These are phyloP conservation scores for Phylloporus rhodoxanthus DNA, from an alignment of 768 basidiomycete genomes.

Conservation along the genomic window DNA sequence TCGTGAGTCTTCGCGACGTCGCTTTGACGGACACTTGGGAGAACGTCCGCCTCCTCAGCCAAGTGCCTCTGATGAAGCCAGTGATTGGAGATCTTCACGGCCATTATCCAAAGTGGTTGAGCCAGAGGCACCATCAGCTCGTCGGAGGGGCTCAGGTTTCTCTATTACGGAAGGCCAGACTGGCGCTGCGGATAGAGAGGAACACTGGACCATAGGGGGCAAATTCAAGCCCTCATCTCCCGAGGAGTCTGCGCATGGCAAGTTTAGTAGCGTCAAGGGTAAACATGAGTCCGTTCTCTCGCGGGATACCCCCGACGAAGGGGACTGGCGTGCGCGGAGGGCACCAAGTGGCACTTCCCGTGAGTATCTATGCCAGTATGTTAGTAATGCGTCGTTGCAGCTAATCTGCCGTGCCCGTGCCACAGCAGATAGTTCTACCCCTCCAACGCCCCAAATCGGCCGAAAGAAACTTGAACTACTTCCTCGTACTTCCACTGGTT, in stretches of 20 bases:
- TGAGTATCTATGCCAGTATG: constrained; percentile 36
- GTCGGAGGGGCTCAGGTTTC: constrained; percentile 56
- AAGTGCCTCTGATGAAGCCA: constrained; percentile 52
- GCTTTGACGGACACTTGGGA: constrained; percentile 50
- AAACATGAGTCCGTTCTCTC: constrained; percentile 53
- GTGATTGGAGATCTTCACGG: constrained; percentile 68
- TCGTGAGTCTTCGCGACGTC: constrained; percentile 60
- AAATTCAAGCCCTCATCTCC: constrained; percentile 59
- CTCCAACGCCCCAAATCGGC: constrained; percentile 74
- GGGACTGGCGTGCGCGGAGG: constrained; percentile 62
- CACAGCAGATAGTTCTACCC: constrained; percentile 63
- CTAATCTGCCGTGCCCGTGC: constrained; percentile 7
- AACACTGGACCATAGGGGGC: constrained; percentile 69
- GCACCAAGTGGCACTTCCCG: constrained; percentile 55
- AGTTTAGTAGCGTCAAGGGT: constrained; percentile 43
- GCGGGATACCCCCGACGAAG: constrained; percentile 50
- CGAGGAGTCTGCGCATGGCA: constrained; percentile 33
- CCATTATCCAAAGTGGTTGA: constrained; percentile 38
- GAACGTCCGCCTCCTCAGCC: constrained; percentile 41
- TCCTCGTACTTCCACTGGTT: constrained; percentile 66
- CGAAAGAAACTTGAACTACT: constrained; percentile 82
- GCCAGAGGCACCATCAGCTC: constrained; percentile 41
- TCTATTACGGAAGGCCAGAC: constrained; percentile 38
- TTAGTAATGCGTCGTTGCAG: constrained; percentile 2
- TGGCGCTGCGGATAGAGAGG: constrained; percentile 69